A percentile compares a stretch with the other conserved stretches of the same genome.
phyloP scores from a whole-genome alignment of 495 filamentous ascomycete genomes.

The Xylona heveae region DNA sequence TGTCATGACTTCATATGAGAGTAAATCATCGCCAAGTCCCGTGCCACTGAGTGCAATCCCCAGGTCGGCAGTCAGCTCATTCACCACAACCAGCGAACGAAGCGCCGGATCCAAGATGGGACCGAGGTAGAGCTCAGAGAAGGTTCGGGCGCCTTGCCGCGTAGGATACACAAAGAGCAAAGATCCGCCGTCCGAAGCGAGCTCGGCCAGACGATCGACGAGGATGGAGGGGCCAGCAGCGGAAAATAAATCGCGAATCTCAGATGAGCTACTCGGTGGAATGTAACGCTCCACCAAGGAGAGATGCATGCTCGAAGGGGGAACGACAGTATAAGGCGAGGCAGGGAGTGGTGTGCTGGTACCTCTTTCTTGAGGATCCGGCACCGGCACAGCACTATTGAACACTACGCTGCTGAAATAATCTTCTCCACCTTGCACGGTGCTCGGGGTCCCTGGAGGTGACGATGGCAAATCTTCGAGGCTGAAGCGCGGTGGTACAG shows the following conservation, averaged over 20 bases:
- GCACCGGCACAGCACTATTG: conserved; percentile 16
- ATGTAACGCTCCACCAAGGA: conserved; percentile 53
- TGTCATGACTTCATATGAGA: conserved; percentile 32
- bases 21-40: conserved; percentile 33
- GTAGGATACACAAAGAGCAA: conserved; percentile 55
- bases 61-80: conserved; percentile 38
- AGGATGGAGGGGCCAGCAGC: conserved; percentile 34
- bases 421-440: conserved; percentile 10
- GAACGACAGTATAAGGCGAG: conserved; percentile 38
- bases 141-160: conserved; percentile 35
- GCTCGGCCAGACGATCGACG: conserved; percentile 43
- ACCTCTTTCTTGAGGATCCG: conserved; percentile 10
- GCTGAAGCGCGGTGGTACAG: conserved; percentile 3
- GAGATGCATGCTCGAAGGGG: conserved; percentile 39
- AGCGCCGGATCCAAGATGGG: conserved; percentile 48
- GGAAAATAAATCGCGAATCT: conserved; percentile 39
- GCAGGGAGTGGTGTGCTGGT: conserved; percentile 10
- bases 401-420: conserved; percentile 16
- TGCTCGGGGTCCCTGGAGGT: conserved; percentile 8
- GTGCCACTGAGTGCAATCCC: conserved; percentile 34
- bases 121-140: conserved; percentile 40
- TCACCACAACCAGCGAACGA: conserved; percentile 39
- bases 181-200: conserved; percentile 34
- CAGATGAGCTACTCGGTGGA: conserved; percentile 36
- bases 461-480: conserved; percentile 9